phyloP scores from a whole-genome alignment of 306 rosid genomes.

The Pyrus bretschneideri region DNA sequence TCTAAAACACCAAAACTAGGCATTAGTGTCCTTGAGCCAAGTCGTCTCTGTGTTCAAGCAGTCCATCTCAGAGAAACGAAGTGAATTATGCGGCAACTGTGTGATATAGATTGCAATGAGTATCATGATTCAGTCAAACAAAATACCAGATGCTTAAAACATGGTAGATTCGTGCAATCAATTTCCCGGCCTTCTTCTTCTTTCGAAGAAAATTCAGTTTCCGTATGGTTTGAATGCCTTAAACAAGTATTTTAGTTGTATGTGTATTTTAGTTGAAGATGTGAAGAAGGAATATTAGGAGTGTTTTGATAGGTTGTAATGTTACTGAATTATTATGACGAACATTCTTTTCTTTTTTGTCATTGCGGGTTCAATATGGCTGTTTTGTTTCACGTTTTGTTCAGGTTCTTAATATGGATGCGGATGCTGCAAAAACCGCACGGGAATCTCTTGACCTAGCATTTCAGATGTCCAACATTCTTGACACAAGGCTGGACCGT shows the following conservation, averaged over 20 bases:
- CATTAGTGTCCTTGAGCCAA: neutral
- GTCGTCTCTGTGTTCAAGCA: neutral
- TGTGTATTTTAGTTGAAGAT: neutral
- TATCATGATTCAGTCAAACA: too few relatives aligned
- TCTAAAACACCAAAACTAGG: neutral
- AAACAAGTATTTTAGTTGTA: neutral
- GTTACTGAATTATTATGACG: neutral
- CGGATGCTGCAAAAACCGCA: slow-evolving; percentile 52
- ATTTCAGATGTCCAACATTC: slow-evolving; percentile 65
- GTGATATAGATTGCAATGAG: too few relatives aligned
- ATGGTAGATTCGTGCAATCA: too few relatives aligned
- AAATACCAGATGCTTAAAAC: too few relatives aligned
- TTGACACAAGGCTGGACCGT: slow-evolving; percentile 58
- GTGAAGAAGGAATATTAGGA: neutral
- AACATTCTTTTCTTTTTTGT: neutral
- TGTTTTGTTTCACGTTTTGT: neutral
- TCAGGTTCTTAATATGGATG: slow-evolving; percentile 41
- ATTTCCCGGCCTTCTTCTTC: too few relatives aligned
- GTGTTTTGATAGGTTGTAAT: neutral
- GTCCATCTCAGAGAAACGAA: neutral
- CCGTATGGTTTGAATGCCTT: too few relatives aligned
- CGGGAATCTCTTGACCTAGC: slow-evolving; percentile 73
- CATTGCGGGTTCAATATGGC: neutral
- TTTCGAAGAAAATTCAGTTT: too few relatives aligned
- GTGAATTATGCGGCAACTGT: too few relatives aligned